A percentile compares a stretch with the other conserved stretches of the same genome.
Evolutionary conservation across 805 yeast species (phyloP).

Genomic region (Cyberlindnera galapagoensis): DNA sequence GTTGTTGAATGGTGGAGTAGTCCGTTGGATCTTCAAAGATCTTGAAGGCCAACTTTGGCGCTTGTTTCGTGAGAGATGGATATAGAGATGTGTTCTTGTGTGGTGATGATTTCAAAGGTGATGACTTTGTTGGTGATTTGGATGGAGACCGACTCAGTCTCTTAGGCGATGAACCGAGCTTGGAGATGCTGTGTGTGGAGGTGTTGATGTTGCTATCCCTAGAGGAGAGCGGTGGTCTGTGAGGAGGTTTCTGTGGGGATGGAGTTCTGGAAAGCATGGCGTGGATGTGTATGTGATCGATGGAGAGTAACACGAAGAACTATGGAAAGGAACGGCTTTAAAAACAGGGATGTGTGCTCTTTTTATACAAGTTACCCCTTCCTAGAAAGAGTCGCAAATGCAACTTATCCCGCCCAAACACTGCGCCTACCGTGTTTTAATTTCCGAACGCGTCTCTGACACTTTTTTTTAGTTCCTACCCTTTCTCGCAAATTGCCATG

Average conservation of each 20-base stretch:
- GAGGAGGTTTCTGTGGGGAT: slow-evolving; percentile 19
- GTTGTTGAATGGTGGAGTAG: slow-evolving; percentile 14
- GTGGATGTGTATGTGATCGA: too few relatives aligned
- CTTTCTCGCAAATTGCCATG: too few relatives aligned
- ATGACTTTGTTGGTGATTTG: slow-evolving; percentile 8
- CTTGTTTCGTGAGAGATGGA: slow-evolving; percentile 1
- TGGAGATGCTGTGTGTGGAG: slow-evolving; percentile 12
- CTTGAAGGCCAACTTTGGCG: slow-evolving; percentile 17
- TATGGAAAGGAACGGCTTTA: too few relatives aligned
- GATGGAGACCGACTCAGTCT: slow-evolving; percentile 2
- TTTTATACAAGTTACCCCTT: background rate
- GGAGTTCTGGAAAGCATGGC: slow-evolving; percentile 16
- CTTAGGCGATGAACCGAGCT: too few relatives aligned
- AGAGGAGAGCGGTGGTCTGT: slow-evolving; percentile 20
- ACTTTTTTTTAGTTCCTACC: too few relatives aligned
- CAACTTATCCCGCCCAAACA: slow-evolving; percentile 6
- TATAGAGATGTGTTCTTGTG: too few relatives aligned
- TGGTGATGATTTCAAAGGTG: slow-evolving; percentile 3
- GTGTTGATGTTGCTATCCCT: slow-evolving; percentile 21
- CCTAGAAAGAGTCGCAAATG: too few relatives aligned
- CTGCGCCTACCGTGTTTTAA: slow-evolving; percentile 11
- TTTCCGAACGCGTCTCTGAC: slow-evolving; percentile 1
- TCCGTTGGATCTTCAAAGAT: slow-evolving; percentile 22
- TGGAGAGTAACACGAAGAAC: too few relatives aligned
- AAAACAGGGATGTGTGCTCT: background rate